Base-by-base conservation (phyloP, 2,329 filamentous ascomycete genomes). In the Bipolaris victoriae region DNA sequence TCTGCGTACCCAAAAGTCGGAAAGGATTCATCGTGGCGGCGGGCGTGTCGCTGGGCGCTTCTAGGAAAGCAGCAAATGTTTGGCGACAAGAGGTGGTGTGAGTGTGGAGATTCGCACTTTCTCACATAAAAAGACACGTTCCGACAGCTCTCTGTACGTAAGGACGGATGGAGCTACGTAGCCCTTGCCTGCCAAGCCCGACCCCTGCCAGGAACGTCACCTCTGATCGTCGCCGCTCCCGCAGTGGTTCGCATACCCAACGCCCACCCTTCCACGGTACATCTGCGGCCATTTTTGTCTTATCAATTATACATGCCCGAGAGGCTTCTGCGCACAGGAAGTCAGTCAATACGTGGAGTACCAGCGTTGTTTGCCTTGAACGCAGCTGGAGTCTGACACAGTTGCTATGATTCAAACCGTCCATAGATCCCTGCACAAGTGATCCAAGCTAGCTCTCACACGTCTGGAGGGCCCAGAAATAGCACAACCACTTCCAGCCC, bases 21-120 rank as follows among this genome's bases (percentile, higher is more conserved):
- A 90, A 90, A 75, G 89, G 80, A 79, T 90, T 90, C 87, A 90
- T 89, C 66, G 62, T 83, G 76, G 66, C 62, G 68, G 65, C 29
- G 60, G 68, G 57, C 20, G 55, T 40, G 55, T 66, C 58, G 63
- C 62, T 60, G 51, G 58, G 60, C 63, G 60, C 58, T 55, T 48
- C 63, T 33, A 37, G 24, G 46, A 45, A 53, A 58, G 37, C 60
- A 58, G 63, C 52, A 55, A 49, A 54, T 58, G 59, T 55, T 56
- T 39, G 58, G 55, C 59, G 62, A 60, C 48, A 56, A n/a, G 61
- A 46, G 49, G 60, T 59, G 55, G 61, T 49, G 57, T 58, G 47
- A 11, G 62, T 52, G 37, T 48, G 48, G 31, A 29, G 49, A 58
- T 55, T 35, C 39, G 18, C 39, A 41, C 39, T 61, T 57, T 59